Evolutionary conservation across 768 basidiomycete species (phyloP).

Genomic region (Lenzites betulinus): DNA sequence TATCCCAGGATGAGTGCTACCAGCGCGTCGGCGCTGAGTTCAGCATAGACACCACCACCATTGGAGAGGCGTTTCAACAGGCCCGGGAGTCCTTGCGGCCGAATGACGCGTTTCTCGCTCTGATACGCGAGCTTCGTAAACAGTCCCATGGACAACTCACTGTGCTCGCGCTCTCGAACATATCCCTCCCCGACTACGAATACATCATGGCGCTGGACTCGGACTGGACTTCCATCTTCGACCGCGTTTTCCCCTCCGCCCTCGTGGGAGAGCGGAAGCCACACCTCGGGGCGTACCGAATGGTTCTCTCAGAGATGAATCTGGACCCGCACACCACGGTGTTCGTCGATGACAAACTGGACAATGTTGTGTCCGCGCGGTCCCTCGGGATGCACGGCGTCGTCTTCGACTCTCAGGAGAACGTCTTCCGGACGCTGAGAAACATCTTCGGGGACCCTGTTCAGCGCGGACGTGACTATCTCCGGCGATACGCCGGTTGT

Average conservation of each 20-base stretch:
- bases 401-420: conserved; percentile 40
- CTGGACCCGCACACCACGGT: conserved; percentile 49
- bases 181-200: conserved; percentile 50
- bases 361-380: conserved; percentile 59
- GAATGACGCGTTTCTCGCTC: conserved; percentile 45
- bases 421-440: conserved; percentile 47
- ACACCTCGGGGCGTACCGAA: conserved; percentile 52
- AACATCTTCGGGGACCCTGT: conserved; percentile 52
- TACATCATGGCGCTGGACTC: conserved; percentile 50
- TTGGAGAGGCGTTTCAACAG: conserved; percentile 46
- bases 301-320: conserved; percentile 47
- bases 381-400: conserved; percentile 59
- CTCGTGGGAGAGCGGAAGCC: conserved; percentile 57
- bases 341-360: conserved; percentile 62
- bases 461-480: conserved; percentile 43
- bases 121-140: conserved; percentile 49
- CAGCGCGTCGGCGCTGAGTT: conserved; percentile 43
- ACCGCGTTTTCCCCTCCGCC: conserved; percentile 54
- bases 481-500: conserved; percentile 41
- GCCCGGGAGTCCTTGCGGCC: conserved; percentile 50
- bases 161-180: conserved; percentile 57
- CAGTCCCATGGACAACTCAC: conserved; percentile 32
- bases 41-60: conserved; percentile 29
- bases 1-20: conserved; percentile 50
- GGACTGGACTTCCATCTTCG: conserved; percentile 37